Percentiles rank a stretch among this genome's conserved stretches.
phyloP scores from a whole-genome alignment of 1,139 yeast genomes.

The Yamadazyma sp. region DNA sequence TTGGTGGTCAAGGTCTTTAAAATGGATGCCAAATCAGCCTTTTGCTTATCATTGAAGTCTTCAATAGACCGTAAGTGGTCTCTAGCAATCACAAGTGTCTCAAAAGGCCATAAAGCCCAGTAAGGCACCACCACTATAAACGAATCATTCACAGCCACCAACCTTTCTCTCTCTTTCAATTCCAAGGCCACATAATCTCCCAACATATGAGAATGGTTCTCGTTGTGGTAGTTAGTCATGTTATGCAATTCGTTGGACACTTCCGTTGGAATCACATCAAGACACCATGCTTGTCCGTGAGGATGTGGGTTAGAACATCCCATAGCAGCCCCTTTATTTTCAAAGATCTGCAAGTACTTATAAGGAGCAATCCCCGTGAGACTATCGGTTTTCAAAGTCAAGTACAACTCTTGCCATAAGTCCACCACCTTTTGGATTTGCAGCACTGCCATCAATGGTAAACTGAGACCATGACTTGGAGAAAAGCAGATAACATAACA shows the following conservation, averaged over 20 bases:
- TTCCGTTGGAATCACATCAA: constrained; percentile 66
- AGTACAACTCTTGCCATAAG: constrained; percentile 61
- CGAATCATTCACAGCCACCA: constrained; percentile 60
- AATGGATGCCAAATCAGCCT: constrained; percentile 55
- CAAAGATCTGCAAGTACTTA: constrained; percentile 70
- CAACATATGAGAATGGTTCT: constrained; percentile 50
- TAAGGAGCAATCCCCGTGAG: constrained; percentile 42
- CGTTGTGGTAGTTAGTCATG: constrained; percentile 47
- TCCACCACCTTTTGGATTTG: constrained; percentile 51
- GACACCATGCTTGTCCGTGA: constrained; percentile 80
- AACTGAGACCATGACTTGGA: constrained; percentile 68
- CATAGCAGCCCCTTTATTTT: constrained; percentile 79
- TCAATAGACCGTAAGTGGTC: constrained; percentile 52
- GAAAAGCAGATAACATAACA: constrained; percentile 74
- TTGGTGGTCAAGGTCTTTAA: constrained; percentile 58
- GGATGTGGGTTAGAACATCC: constrained; percentile 85
- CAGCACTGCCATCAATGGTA: constrained; percentile 56
- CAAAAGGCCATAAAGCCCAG: constrained; percentile 87
- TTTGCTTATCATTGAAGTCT: constrained; percentile 51
- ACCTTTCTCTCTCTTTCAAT: constrained; percentile 47
- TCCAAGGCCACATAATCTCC: constrained; percentile 68
- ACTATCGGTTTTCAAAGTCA: constrained; percentile 38
- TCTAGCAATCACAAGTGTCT: constrained; percentile 61
- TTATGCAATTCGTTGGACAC: constrained; percentile 59
- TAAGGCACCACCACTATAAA: constrained; percentile 75